Conservation (phyloP, 129 eudicot species). For the Cynara cardunculus region DNA sequence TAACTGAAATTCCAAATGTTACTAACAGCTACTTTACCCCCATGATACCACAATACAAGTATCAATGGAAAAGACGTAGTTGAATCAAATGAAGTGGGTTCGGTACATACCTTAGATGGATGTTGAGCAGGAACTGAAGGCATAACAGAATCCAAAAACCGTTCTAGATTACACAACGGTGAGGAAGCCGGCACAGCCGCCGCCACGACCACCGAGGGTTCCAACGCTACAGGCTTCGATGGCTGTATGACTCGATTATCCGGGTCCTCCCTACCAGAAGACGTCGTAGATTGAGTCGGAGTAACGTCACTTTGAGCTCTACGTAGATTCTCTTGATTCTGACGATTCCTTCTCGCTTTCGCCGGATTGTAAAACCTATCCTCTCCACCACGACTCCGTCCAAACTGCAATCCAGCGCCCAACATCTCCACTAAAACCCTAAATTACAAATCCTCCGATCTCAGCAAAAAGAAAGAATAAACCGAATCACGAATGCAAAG, state of each 20-base stretch:
- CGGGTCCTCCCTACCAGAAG: slow-evolving; percentile 21
- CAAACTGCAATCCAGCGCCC: slow-evolving; percentile 87
- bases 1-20: not conserved
- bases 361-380: slow-evolving; percentile 85
- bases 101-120: slow-evolving; percentile 48
- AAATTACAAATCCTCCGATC: slow-evolving; percentile 13
- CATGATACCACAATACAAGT: not conserved
- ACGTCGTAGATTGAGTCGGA: slow-evolving; percentile 29
- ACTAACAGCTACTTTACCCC: not conserved
- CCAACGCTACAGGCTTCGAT: slow-evolving; percentile 30
- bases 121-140: slow-evolving; percentile 64
- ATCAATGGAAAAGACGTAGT: not conserved
- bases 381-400: slow-evolving; percentile 66
- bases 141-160: slow-evolving; percentile 52
- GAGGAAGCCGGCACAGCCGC: slow-evolving; percentile 15
- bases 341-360: slow-evolving; percentile 59
- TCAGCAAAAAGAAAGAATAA: not conserved
- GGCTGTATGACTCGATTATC: slow-evolving; percentile 20
- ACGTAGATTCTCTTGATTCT: slow-evolving; percentile 42
- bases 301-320: slow-evolving; percentile 62
- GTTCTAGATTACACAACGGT: slow-evolving; percentile 51
- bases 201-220: slow-evolving; percentile 13
- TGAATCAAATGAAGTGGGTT: not conserved
- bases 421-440: slow-evolving; percentile 50
- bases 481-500: slow-evolving; percentile 10